Evolutionary conservation across 2,329 filamentous ascomycete species (phyloP), one percentile per base, ranked within the genome.

Genomic region (Sphaerulina vaccinii): DNA sequence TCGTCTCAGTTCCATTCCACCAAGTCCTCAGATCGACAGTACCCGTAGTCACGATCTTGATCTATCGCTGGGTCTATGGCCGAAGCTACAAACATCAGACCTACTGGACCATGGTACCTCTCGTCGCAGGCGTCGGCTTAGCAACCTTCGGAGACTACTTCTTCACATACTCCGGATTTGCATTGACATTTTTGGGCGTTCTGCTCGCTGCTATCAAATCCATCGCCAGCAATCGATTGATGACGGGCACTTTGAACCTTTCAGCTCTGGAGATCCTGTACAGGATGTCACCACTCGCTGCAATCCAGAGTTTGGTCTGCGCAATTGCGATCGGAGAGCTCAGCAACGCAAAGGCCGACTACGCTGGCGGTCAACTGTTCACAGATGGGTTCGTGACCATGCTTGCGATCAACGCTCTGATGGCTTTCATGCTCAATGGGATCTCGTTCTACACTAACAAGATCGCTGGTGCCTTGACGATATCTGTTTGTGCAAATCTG

Each of bases 1-100:
- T 57, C 73, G 81, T 82, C 39, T 84, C 82, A 0, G 79, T 85
- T 15, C 79, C 82, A 2, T 85, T 85, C 68, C 83, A 84, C 67
- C 82, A 85, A 67, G 80, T 83, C 54, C 77, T 84, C 68, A 78
- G 82, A 56, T 82, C 82, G 55, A 80, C 81, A n/a, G 79, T 76
- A 52, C 82, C 82, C 22, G 75, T 84, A 60, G 80, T 83, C 65
- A 83, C 82, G 44, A 79, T 84, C 48, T 66, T 82, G 57, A 82
- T 85, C 65, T 83, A 81, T 71, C 78, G 79, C 48, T 61, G 80
- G 50, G 75, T 75, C 64, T 83, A 80, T 66, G 67, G 71, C 55
- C 78, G 80, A 46, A 76, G 73, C 15, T 85, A 84, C 67, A 75
- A 77, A 52, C 72, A 63, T 35, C 71, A 75, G 57, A 84, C 81